These are phyloP conservation scores for Daedalea quercina DNA, from an alignment of 768 basidiomycete genomes.

Conservation along the genomic window DNA sequence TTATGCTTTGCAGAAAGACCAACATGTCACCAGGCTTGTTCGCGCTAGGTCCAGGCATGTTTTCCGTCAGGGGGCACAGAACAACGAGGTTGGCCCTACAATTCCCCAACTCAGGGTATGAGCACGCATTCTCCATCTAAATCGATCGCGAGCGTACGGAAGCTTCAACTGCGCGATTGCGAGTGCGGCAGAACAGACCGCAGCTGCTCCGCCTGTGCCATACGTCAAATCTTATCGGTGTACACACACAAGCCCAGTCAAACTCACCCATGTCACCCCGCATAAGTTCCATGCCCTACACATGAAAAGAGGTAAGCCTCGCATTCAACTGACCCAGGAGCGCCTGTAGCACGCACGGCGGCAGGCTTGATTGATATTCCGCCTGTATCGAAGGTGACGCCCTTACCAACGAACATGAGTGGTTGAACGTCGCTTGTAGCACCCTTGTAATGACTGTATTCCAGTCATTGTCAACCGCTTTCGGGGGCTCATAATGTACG, in stretches of 20 bases:
- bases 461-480: background rate
- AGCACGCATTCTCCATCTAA: background rate
- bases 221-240: background rate
- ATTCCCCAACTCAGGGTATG: background rate
- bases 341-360: constrained; percentile 42
- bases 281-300: constrained; percentile 77
- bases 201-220: constrained; percentile 63
- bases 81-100: constrained; percentile 68
- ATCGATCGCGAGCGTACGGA: constrained; percentile 45
- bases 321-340: too few species aligned
- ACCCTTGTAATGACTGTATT: constrained; percentile 73
- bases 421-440: constrained; percentile 51
- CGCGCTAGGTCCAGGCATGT: constrained; percentile 67
- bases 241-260: background rate
- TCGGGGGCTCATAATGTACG: background rate
- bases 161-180: constrained; percentile 77
- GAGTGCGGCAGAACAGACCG: constrained; percentile 63
- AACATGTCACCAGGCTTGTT: constrained; percentile 83
- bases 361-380: constrained; percentile 83
- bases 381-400: constrained; percentile 86
- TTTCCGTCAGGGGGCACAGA: constrained; percentile 73
- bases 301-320: background rate
- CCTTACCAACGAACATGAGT: constrained; percentile 78
- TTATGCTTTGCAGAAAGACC: constrained; percentile 15
- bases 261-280: constrained; percentile 76